Conservation (phyloP, 805 yeast genomes). For the Candida berthetii region DNA sequence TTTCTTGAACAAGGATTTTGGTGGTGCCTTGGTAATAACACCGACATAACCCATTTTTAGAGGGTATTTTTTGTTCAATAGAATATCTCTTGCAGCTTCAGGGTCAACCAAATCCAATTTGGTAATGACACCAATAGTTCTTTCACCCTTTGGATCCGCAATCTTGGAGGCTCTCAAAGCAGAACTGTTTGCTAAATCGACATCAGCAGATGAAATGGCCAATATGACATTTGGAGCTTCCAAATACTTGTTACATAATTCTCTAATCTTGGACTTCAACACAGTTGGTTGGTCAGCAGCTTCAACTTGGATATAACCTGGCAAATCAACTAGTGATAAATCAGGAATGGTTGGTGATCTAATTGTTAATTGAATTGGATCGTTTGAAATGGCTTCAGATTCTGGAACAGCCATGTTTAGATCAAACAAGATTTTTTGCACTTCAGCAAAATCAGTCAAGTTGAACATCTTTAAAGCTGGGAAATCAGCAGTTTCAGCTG, state of each 20-base stretch:
- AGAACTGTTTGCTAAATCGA: constrained; percentile 92
- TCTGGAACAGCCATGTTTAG: constrained; percentile 89
- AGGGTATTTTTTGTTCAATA: constrained; percentile 81
- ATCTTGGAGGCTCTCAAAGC: constrained; percentile 85
- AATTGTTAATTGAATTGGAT: constrained; percentile 89
- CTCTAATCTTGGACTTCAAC: constrained; percentile 71
- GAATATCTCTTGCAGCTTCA: constrained; percentile 55
- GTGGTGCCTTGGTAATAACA: constrained; percentile 83
- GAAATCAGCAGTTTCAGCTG: constrained; percentile 87
- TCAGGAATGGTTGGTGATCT: constrained; percentile 91
- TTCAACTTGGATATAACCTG: constrained; percentile 96
- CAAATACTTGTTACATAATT: constrained; percentile 77
- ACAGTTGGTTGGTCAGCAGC: constrained; percentile 93
- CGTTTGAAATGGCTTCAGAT: constrained; percentile 80
- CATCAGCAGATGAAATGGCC: constrained; percentile 97
- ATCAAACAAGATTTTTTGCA: constrained; percentile 81
- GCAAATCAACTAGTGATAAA: constrained; percentile 87
- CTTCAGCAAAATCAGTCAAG: constrained; percentile 82
- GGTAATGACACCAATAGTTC: constrained; percentile 95
- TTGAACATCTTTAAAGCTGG: constrained; percentile 83
- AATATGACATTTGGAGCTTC: constrained; percentile 90
- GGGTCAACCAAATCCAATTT: constrained; percentile 89
- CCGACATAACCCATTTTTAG: constrained; percentile 97
- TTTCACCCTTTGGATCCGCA: constrained; percentile 90
- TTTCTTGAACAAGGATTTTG: constrained; percentile 41